A percentile compares a stretch with the other conserved stretches of the same genome.
These are phyloP conservation scores for Leccinellum luteum DNA, from an alignment of 768 basidiomycete species.

Conservation along the genomic window DNA sequence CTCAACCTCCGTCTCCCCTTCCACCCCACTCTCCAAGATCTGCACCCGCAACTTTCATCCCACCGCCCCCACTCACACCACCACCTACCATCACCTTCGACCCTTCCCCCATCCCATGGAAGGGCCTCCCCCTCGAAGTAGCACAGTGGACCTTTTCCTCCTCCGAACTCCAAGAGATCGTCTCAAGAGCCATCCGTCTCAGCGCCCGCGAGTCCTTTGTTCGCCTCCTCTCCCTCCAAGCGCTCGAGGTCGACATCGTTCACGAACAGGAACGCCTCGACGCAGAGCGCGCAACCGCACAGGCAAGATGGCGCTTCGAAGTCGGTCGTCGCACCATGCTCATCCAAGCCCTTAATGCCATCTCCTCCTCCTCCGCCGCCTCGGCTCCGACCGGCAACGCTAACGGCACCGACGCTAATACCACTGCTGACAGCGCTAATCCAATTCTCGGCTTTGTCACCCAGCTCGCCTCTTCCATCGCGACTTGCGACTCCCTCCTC, in stretches of 20 bases:
- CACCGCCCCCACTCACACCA: constrained; percentile 38
- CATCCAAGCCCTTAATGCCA: constrained; percentile 64
- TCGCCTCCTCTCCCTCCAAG: constrained; percentile 62
- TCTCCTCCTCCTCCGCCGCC: constrained; percentile 35
- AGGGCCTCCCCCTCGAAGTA: constrained; percentile 65
- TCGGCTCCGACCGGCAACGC: constrained; percentile 14
- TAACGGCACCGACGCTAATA: not conserved
- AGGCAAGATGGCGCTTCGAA: constrained; percentile 67
- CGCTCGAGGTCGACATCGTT: constrained; percentile 57
- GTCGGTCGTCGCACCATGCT: constrained; percentile 67
- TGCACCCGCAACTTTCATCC: constrained; percentile 21
- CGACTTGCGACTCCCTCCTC: constrained; percentile 55
- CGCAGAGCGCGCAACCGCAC: constrained; percentile 48
- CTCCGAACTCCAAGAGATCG: constrained; percentile 60
- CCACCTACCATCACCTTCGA: constrained; percentile 59
- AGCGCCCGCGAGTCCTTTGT: constrained; percentile 70
- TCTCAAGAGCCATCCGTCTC: constrained; percentile 66
- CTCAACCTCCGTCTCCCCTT: not conserved
- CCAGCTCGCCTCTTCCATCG: constrained; percentile 60
- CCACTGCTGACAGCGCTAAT: constrained; percentile 33
- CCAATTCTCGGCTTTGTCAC: constrained; percentile 42
- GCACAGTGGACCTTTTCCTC: constrained; percentile 62
- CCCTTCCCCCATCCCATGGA: constrained; percentile 55
- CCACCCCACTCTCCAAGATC: not conserved
- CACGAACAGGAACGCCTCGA: constrained; percentile 59